These are phyloP conservation scores for Thelephora terrestris DNA, from an alignment of 1,284 basidiomycete genomes.

Conservation along the genomic window DNA sequence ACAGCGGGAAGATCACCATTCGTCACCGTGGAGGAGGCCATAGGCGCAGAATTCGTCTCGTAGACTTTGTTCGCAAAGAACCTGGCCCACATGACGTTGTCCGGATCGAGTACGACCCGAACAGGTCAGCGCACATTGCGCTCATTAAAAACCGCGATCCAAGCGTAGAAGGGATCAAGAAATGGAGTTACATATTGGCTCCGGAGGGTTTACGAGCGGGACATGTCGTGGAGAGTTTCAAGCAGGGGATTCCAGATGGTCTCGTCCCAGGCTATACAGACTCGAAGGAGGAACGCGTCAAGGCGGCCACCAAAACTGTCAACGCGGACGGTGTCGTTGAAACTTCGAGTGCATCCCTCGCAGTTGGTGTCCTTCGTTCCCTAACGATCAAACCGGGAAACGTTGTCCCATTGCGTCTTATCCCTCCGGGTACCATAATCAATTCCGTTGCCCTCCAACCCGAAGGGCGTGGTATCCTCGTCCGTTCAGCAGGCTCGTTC, in stretches of 20 bases:
- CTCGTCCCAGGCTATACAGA: slow-evolving; percentile 58
- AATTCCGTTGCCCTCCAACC: slow-evolving; percentile 80
- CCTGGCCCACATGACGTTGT: slow-evolving; percentile 82
- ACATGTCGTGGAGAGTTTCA: slow-evolving; percentile 82
- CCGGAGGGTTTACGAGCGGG: slow-evolving; percentile 86
- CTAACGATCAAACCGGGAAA: slow-evolving; percentile 88
- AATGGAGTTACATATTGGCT: slow-evolving; percentile 85
- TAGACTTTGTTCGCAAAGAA: slow-evolving; percentile 80
- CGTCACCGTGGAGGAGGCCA: slow-evolving; percentile 90
- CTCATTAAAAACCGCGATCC: slow-evolving; percentile 60
- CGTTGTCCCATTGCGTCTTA: slow-evolving; percentile 84
- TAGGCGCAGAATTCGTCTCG: slow-evolving; percentile 71
- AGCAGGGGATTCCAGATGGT: slow-evolving; percentile 70
- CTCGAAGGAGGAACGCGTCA: slow-evolving; percentile 33
- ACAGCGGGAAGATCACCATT: slow-evolving; percentile 80
- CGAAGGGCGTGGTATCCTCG: slow-evolving; percentile 71
- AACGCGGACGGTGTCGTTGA: slow-evolving; percentile 18
- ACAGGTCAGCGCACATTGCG: slow-evolving; percentile 90
- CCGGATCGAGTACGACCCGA: slow-evolving; percentile 95
- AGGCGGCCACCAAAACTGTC: slow-evolving; percentile 31
- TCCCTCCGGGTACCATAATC: slow-evolving; percentile 87
- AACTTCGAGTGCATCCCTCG: slow-evolving; percentile 51
- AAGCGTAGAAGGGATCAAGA: slow-evolving; percentile 32
- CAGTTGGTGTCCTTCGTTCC: slow-evolving; percentile 80
- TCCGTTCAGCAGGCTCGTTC: slow-evolving; percentile 84